phyloP scores from a whole-genome alignment of 768 basidiomycete genomes.

The Suillus subalutaceus region DNA sequence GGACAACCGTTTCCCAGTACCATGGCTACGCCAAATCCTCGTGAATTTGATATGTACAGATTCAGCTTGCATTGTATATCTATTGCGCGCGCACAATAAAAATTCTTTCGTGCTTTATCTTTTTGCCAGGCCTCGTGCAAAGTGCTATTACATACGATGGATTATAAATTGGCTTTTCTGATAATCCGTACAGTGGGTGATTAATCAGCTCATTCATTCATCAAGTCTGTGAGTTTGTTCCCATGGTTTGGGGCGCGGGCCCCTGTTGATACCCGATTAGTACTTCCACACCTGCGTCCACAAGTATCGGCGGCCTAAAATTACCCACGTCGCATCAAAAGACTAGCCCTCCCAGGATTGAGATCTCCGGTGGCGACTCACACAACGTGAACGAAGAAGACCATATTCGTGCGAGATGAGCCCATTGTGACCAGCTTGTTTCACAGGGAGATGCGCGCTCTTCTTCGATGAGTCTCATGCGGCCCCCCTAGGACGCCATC shows the following conservation, averaged over 20 bases:
- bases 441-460: neutral
- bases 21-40: constrained; percentile 23
- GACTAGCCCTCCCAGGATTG: neutral
- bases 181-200: neutral
- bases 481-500: neutral
- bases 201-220: neutral
- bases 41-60: neutral
- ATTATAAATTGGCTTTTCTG: neutral
- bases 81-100: neutral
- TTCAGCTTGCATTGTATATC: constrained; percentile 2
- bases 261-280: constrained; percentile 3
- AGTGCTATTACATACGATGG: neutral
- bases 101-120: neutral
- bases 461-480: neutral
- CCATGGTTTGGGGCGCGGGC: neutral
- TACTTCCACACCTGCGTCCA: neutral
- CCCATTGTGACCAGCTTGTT: neutral
- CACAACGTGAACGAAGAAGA: neutral
- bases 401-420: neutral
- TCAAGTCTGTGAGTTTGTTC: neutral
- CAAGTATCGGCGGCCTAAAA: constrained; percentile 10
- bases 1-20: constrained; percentile 44
- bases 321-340: neutral
- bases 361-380: constrained; percentile 6
- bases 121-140: neutral